Conservation (phyloP, 345 rosid genomes). For the Eucalyptus regnans region DNA sequence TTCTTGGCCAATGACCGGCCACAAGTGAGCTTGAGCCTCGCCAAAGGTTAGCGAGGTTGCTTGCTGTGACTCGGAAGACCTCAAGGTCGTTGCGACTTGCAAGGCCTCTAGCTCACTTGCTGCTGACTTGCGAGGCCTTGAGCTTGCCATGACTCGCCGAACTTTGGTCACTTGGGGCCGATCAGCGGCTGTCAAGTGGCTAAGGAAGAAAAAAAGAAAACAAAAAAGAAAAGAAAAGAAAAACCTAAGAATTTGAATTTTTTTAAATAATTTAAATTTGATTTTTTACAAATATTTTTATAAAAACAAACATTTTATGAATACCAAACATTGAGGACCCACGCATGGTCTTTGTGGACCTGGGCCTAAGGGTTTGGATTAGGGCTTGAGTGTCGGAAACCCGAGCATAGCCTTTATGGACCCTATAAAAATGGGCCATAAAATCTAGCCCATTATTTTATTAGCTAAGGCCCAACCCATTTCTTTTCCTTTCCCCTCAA, state of each 20-base stretch:
- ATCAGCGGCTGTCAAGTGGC: fast-evolving
- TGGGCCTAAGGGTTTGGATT: fast-evolving
- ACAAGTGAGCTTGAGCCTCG: fast-evolving
- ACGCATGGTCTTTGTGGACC: fast-evolving
- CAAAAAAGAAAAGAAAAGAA: fast-evolving
- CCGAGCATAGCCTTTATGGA: fast-evolving
- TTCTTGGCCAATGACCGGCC: fast-evolving
- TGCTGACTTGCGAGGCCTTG: fast-evolving
- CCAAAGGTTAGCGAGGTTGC: fast-evolving
- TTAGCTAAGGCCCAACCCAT: no score
- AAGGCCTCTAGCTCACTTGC: background rate
- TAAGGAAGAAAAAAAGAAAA: background rate
- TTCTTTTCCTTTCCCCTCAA: no score
- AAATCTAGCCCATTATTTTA: no score
- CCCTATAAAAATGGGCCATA: background rate
- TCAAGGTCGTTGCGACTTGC: fast-evolving
- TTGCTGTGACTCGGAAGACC: fast-evolving
- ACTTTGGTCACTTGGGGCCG: no score
- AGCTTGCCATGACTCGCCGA: fast-evolving
- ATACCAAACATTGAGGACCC: background rate
- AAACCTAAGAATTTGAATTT: no score
- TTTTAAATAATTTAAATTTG: no score
- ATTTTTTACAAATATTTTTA: no score
- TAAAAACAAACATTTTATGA: no score
- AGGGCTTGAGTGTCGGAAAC: background rate